phyloP scores from a whole-genome alignment of 192 early-diverging fungal species.

The Backusella mclennaniae region DNA sequence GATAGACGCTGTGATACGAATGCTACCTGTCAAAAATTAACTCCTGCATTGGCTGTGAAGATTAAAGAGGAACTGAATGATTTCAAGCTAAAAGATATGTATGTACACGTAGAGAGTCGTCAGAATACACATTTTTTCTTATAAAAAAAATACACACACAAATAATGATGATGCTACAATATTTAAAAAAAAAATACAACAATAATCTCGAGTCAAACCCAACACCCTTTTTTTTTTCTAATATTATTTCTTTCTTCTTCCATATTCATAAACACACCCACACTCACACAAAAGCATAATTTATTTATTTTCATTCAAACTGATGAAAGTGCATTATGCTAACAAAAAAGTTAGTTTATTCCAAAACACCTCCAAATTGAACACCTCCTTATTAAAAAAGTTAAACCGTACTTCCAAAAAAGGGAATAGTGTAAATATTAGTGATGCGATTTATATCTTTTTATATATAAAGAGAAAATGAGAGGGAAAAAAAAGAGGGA shows the following conservation, averaged over 20 bases:
- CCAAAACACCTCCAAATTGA: not conserved
- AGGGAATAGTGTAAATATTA: not conserved
- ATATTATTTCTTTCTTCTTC: not conserved
- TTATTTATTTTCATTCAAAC: constrained; percentile 3
- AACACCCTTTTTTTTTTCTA: not conserved
- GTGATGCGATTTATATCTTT: not conserved
- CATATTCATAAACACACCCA: not conserved
- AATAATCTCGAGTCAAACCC: not conserved
- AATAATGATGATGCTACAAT: not conserved
- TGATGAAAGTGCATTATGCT: not conserved
- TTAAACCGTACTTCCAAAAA: not conserved
- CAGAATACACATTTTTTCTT: constrained; percentile 73
- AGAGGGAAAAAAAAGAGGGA: not conserved
- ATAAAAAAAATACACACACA: constrained; percentile 22
- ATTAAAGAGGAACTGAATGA: constrained; percentile 95
- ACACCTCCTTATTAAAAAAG: not conserved
- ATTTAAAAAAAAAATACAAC: not conserved
- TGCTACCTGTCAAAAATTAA: constrained; percentile 79
- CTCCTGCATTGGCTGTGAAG: constrained; percentile 76
- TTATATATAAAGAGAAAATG: not conserved
- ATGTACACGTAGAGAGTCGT: constrained; percentile 77
- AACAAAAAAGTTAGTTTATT: constrained; percentile 5
- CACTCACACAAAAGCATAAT: not conserved
- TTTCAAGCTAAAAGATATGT: constrained; percentile 92
- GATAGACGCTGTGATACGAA: constrained; percentile 81